Base-by-base conservation (phyloP, 2,329 filamentous ascomycete genomes). In the Pseudogymnoascus sp. region DNA sequence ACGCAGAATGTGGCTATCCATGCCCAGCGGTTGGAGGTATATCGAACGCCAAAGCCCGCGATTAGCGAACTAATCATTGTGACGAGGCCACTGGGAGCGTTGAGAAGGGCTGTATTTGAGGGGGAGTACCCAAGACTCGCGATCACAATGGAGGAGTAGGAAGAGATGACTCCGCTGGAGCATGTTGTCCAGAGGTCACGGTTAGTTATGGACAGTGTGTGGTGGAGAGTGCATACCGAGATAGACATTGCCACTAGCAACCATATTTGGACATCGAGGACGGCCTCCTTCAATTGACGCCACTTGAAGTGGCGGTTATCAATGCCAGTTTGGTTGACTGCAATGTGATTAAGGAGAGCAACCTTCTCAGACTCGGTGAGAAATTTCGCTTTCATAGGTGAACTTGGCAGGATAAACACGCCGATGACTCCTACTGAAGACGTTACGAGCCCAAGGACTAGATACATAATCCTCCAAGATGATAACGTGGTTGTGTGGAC, bases 391-490 rank as follows among this genome's bases (percentile, higher is more conserved):
- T 75, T 71, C 70, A 82, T 78, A 0, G 78, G 79, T 4, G 75
- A 78, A 67, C 81, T 79, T 0, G 81, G 80, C 26, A 83, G 70
- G 70, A 74, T 78, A 64, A 78, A 63, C 42, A 75, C 71, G 68
- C 80, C 80, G 4, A 76, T 46, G 1, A 75, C 19, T 1, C 80
- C 77, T 31, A 82, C 68, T 1, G 67, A 67, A 2, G 78, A 70
- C 1, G 80, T 82, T 19, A 81, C 65, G 0, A 81, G 70, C 3
- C 80, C 80, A 6, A 77, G 80, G 13, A 75, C 68, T 1, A 83
- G 69, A 68, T 82, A 82, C 7, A 82, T 72, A 60, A 87, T 85
- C 71, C 87, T 86, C 86, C 86, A 88, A 0, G 82, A 79, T 66
- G 64, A 38, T 67, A 66, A 61, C 70, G 64, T 59, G 13, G 72